Conservation (phyloP, 352 stramenopile genomes). For the Globisporangium carolinianum region DNA sequence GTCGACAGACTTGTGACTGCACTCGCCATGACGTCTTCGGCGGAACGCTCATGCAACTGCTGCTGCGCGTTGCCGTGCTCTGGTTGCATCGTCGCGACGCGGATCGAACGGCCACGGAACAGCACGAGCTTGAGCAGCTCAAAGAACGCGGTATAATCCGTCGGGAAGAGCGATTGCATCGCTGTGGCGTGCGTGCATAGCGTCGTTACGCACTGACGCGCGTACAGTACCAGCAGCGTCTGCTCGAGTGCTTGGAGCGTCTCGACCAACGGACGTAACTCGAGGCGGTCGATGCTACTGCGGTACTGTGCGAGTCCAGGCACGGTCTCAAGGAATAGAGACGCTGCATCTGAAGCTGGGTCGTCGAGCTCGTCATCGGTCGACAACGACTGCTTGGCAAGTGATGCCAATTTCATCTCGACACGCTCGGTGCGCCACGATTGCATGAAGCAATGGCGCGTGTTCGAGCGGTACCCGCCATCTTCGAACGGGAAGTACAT, state of each 20-base stretch:
- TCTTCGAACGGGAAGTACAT: conserved; percentile 86
- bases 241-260: conserved; percentile 8
- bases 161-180: background rate
- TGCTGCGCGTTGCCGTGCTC: too few species aligned
- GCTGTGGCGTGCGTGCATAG: conserved; percentile 1
- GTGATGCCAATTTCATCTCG: conserved; percentile 20
- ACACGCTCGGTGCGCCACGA: conserved; percentile 21
- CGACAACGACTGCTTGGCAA: background rate
- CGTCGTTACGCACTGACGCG: conserved; percentile 3
- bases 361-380: background rate
- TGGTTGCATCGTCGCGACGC: background rate
- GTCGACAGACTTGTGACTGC: background rate
- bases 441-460: conserved; percentile 21
- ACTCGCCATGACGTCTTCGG: conserved; percentile 7
- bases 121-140: conserved; percentile 43
- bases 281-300: conserved; percentile 4
- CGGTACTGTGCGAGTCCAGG: background rate
- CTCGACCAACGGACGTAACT: conserved; percentile 2
- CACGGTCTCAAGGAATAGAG: background rate
- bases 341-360: background rate
- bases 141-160: conserved; percentile 19
- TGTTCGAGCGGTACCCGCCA: conserved; percentile 60
- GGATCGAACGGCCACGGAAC: conserved; percentile 45
- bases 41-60: background rate
- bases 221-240: conserved; percentile 7